These are phyloP conservation scores for Verticillium alfalfae DNA, from an alignment of 2,329 filamentous ascomycete species.

Conservation along the genomic window DNA sequence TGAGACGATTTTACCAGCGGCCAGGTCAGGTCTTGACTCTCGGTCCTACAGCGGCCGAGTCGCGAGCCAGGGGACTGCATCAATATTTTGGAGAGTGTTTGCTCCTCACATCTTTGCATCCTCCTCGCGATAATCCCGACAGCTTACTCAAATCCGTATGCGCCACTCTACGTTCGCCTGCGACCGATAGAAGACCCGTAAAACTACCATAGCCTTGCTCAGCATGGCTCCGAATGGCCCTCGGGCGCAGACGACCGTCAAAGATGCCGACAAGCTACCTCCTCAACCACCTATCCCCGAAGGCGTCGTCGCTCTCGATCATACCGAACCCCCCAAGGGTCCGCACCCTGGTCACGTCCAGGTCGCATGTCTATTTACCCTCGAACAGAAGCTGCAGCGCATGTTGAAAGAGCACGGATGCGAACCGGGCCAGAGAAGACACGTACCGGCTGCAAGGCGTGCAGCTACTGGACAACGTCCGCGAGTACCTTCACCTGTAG, in stretches of 20 bases:
- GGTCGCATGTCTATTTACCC: conserved; percentile 64
- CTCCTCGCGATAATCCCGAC: neutral
- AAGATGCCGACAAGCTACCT: neutral
- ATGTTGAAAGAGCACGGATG: conserved; percentile 64
- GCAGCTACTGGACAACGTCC: conserved; percentile 80
- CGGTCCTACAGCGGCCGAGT: no score
- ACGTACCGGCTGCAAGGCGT: conserved; percentile 78
- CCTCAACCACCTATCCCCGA: conserved; percentile 1
- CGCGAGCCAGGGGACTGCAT: neutral
- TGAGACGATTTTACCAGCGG: neutral
- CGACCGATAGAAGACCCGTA: neutral
- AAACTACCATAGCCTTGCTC: neutral
- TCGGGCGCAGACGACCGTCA: neutral
- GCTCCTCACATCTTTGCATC: neutral
- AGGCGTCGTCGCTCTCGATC: neutral
- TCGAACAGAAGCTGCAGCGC: conserved; percentile 73
- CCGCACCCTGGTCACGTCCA: conserved; percentile 43
- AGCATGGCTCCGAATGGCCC: conserved; percentile 2
- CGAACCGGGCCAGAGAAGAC: conserved; percentile 72
- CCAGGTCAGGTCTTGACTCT: no score
- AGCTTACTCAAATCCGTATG: neutral
- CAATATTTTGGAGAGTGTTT: neutral
- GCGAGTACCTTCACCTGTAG: conserved; percentile 73
- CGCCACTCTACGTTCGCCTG: neutral
- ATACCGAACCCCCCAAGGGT: conserved; percentile 19